Base-by-base conservation (phyloP, 495 filamentous ascomycete genomes). In the Cercophora samala region DNA sequence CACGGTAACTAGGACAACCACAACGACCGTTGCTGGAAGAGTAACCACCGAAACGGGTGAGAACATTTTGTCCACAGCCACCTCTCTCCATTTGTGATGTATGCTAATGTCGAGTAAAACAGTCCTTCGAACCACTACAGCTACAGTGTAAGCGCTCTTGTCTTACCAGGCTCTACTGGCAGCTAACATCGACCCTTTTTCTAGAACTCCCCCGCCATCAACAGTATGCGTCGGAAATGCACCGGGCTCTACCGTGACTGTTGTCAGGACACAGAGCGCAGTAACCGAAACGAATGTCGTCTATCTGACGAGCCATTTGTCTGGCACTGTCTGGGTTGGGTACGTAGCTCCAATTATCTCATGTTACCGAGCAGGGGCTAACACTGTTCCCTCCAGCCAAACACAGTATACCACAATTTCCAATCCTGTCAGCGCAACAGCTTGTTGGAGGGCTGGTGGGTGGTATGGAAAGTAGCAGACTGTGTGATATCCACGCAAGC, bases 1-100 rank as follows among this genome's bases (percentile, higher is more conserved):
- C 42, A 82, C 80, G 0, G 73, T 80, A 21, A 82, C 78, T 9
- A 77, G 72, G 53, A 80, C 77, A 0, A 63, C 67, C 5, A 61
- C 72, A 21, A 80, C 80, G 8, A 77, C 74, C 4, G 63, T 76
- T 5, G 76, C 78, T 1, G 73, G 71, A 3, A 62, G 63, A 56
- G 80, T 78, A 0, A 74, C 72, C 0, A 82, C 78, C 8, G 80
- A 80, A 60, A 67, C 74, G 63, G 76, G 77, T 80, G 29, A 72
- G 79, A 64, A 15, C 26, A 5, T 29, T 8, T 8, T 29, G 26
- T 29, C 26, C 26, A 5, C 4, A 29, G 8, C 4, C 26, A 8
- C 3, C 26, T 29, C 8, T 8, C 8, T 29, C 8, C 26, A 4
- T 29, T 29, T 8, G 4, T 29, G 8, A 29, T 29, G 26, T 29